Evolutionary conservation across 2,329 filamentous ascomycete genomes (phyloP).

Genomic region (Calycina herbarum): DNA sequence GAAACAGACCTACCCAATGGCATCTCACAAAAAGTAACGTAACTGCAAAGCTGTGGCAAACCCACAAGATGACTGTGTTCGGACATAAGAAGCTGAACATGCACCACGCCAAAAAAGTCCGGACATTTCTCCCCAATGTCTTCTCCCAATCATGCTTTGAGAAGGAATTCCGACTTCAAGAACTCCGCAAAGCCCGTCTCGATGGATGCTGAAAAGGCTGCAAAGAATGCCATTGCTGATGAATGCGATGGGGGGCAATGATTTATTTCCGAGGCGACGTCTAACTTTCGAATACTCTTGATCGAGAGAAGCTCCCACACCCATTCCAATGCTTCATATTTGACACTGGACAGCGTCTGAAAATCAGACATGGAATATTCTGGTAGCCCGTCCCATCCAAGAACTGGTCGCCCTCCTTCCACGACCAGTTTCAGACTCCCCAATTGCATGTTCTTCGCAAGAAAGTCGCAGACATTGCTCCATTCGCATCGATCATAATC

Average conservation of each 20-base stretch:
- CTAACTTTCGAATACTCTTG: slow-evolving; percentile 49
- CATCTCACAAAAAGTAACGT: neutral
- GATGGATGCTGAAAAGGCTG: slow-evolving; percentile 60
- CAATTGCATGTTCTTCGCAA: slow-evolving; percentile 44
- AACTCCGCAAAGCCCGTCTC: slow-evolving; percentile 56
- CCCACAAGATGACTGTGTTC: neutral
- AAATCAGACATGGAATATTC: slow-evolving; percentile 49
- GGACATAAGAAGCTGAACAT: neutral
- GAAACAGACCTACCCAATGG: too few species aligned
- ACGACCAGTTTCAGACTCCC: slow-evolving; percentile 51
- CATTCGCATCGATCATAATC: slow-evolving; percentile 58
- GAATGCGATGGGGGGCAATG: slow-evolving; percentile 53
- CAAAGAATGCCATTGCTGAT: slow-evolving; percentile 56
- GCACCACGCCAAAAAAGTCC: neutral
- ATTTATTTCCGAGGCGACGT: slow-evolving; percentile 54
- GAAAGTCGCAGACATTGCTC: slow-evolving; percentile 51
- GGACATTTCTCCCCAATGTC: neutral
- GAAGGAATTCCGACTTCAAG: slow-evolving; percentile 43
- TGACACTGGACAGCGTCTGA: slow-evolving; percentile 43
- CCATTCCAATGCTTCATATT: slow-evolving; percentile 57
- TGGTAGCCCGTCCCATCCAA: slow-evolving; percentile 50
- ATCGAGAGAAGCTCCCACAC: slow-evolving; percentile 54
- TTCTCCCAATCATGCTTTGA: slow-evolving; percentile 6
- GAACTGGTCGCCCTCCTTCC: slow-evolving; percentile 52
- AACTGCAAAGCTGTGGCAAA: neutral